Evolutionary conservation across 2,329 filamentous ascomycete species (phyloP).

Genomic region (Leptodontidium sp.): DNA sequence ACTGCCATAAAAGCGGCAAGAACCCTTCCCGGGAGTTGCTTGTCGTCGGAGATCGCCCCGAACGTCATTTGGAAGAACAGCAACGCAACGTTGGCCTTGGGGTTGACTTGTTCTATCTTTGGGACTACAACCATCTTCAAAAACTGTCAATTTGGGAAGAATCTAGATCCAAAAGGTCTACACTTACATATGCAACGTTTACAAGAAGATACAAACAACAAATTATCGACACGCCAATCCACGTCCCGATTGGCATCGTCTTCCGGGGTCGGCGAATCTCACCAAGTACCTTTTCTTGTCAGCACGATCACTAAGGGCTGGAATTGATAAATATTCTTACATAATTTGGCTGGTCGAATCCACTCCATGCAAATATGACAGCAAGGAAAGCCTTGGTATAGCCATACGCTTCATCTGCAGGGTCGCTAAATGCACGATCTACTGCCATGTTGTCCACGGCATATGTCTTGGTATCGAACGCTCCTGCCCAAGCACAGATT

Average conservation of each 20-base stretch:
- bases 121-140: constrained; percentile 41
- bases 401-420: constrained; percentile 27
- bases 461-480: neutral
- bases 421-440: constrained; percentile 2
- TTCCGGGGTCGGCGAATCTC: constrained; percentile 52
- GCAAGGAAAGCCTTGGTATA: constrained; percentile 53
- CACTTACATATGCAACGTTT: constrained; percentile 55
- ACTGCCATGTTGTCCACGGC: constrained; percentile 8
- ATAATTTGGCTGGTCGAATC: constrained; percentile 54
- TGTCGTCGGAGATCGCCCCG: constrained; percentile 37
- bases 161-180: constrained; percentile 27
- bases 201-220: constrained; percentile 50
- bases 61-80: constrained; percentile 50
- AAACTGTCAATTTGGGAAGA: neutral
- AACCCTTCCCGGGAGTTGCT: constrained; percentile 1
- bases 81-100: constrained; percentile 4
- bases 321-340: neutral
- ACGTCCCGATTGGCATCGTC: constrained; percentile 48
- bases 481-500: constrained; percentile 33
- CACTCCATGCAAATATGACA: constrained; percentile 52
- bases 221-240: constrained; percentile 47
- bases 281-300: constrained; percentile 41
- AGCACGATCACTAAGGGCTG: no score
- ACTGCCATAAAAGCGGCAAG: constrained; percentile 49
- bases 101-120: constrained; percentile 7